A percentile compares a stretch with the other conserved stretches of the same genome.
Evolutionary conservation across 1,139 yeast genomes (phyloP).

Genomic region (Sugiyamaella castrensis): DNA sequence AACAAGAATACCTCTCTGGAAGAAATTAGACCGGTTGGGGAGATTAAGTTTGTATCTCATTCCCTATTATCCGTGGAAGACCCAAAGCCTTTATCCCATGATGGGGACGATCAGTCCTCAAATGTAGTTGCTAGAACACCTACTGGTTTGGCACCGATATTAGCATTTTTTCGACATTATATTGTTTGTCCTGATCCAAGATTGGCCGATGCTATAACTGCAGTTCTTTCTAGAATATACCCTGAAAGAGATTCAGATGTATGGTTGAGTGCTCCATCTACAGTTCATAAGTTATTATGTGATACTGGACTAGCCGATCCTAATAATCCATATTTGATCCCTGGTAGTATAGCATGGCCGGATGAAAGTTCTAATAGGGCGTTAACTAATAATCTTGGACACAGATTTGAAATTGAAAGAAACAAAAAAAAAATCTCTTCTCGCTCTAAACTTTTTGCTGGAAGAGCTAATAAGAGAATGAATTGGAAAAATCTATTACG

Average conservation of each 20-base stretch:
- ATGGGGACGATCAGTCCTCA: too few relatives aligned
- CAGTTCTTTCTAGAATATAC: constrained; percentile 18
- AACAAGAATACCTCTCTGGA: neutral
- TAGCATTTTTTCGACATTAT: constrained; percentile 22
- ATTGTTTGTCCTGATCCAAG: constrained; percentile 26
- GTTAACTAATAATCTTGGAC: constrained; percentile 14
- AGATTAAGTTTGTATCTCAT: too few relatives aligned
- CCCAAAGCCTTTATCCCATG: too few relatives aligned
- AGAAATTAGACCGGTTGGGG: too few relatives aligned
- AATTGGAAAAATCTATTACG: constrained; percentile 3
- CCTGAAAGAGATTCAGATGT: constrained; percentile 22
- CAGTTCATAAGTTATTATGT: constrained; percentile 16
- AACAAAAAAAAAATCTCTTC: neutral
- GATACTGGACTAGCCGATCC: constrained; percentile 14
- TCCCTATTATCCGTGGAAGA: too few relatives aligned
- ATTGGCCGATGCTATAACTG: constrained; percentile 20
- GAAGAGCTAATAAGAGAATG: neutral
- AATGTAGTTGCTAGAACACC: neutral
- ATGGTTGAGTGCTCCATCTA: constrained; percentile 24
- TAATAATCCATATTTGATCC: constrained; percentile 13
- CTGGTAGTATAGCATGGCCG: constrained; percentile 13
- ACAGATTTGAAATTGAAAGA: constrained; percentile 5
- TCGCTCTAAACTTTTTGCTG: neutral
- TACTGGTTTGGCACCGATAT: constrained; percentile 9
- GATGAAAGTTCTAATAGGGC: neutral